A percentile compares a stretch with the other conserved stretches of the same genome.
phyloP scores from a whole-genome alignment of 1,139 yeast species.

The Blastobotrys apis region DNA sequence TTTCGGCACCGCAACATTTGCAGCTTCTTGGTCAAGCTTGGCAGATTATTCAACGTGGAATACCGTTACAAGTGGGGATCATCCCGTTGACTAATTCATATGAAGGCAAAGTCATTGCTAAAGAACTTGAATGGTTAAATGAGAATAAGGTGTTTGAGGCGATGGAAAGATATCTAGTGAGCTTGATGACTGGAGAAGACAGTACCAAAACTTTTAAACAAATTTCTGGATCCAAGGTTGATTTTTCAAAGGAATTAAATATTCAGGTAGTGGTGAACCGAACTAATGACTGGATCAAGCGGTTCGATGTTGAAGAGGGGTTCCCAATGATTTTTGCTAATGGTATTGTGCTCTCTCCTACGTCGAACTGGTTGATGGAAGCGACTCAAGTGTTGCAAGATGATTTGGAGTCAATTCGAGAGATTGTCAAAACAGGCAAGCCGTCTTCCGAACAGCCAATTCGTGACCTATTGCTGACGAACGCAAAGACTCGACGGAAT shows the following conservation, averaged over 20 bases:
- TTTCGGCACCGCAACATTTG: constrained; percentile 48
- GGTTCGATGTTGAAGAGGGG: constrained; percentile 36
- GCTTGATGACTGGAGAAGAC: constrained; percentile 6
- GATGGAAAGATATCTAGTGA: constrained; percentile 4
- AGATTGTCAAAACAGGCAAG: constrained; percentile 18
- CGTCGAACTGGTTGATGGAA: constrained; percentile 42
- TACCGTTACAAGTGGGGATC: constrained; percentile 79
- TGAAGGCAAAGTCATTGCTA: constrained; percentile 30
- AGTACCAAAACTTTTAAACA: constrained; percentile 15
- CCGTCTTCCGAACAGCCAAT: constrained; percentile 18
- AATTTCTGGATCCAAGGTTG: constrained; percentile 1
- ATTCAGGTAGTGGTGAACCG: constrained; percentile 23
- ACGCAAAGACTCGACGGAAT: constrained; percentile 30
- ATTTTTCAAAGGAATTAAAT: constrained; percentile 14
- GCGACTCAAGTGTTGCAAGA: constrained; percentile 33
- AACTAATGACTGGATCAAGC: constrained; percentile 34
- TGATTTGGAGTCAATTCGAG: constrained; percentile 30
- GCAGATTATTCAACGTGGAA: constrained; percentile 44
- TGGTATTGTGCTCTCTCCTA: constrained; percentile 54
- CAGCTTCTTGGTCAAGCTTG: constrained; percentile 48
- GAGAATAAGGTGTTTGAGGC: constrained; percentile 18
- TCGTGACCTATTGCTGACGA: constrained; percentile 25
- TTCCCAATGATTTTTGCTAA: constrained; percentile 61
- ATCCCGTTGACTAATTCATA: constrained; percentile 49
- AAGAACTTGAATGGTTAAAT: constrained; percentile 39